Percentiles rank a stretch among this genome's conserved stretches.
Evolutionary conservation across 2,329 filamentous ascomycete species (phyloP).

Genomic region (Curvularia sp.): DNA sequence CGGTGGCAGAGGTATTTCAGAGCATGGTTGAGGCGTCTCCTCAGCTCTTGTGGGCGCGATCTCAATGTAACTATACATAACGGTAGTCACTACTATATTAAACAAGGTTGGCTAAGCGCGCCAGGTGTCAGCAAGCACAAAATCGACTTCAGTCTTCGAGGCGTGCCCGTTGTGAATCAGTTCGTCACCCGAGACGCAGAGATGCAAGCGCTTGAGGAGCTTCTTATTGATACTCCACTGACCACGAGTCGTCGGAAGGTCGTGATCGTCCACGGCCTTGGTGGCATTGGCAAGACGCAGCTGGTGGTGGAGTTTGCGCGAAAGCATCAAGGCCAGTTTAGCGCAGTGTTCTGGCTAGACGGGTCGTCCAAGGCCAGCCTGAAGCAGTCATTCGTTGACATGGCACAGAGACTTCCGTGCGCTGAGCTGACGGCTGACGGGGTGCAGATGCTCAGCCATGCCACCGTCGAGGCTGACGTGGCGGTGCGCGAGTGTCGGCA

Average conservation of each 20-base stretch:
- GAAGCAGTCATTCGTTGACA: too few relatives aligned
- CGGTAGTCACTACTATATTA: neutral
- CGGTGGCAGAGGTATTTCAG: slow-evolving; percentile 1
- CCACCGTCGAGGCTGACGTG: slow-evolving; percentile 16
- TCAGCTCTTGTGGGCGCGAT: slow-evolving; percentile 20
- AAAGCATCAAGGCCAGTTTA: too few relatives aligned
- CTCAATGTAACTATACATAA: slow-evolving; percentile 25
- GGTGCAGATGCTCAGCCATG: slow-evolving; percentile 17
- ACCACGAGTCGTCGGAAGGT: slow-evolving; percentile 26
- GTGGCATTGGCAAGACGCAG: too few relatives aligned
- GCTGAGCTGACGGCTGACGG: slow-evolving; percentile 18
- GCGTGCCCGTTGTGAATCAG: slow-evolving; percentile 16
- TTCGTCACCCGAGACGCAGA: slow-evolving; percentile 32
- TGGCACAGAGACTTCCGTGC: slow-evolving; percentile 15
- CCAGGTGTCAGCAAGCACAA: slow-evolving; percentile 19
- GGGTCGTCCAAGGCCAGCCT: too few relatives aligned
- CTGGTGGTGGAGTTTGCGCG: neutral
- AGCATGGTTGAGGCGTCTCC: slow-evolving; percentile 23
- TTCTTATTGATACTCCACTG: slow-evolving; percentile 17
- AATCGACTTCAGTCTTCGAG: slow-evolving; percentile 19
- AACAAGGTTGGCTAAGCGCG: slow-evolving; percentile 5
- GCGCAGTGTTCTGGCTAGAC: too few relatives aligned
- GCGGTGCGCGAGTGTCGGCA: slow-evolving; percentile 23
- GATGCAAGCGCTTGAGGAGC: slow-evolving; percentile 26
- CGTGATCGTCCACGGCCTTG: slow-evolving; percentile 22